These are phyloP conservation scores for Dothidotthia symphoricarpi DNA, from an alignment of 2,329 filamentous ascomycete species.

Conservation along the genomic window DNA sequence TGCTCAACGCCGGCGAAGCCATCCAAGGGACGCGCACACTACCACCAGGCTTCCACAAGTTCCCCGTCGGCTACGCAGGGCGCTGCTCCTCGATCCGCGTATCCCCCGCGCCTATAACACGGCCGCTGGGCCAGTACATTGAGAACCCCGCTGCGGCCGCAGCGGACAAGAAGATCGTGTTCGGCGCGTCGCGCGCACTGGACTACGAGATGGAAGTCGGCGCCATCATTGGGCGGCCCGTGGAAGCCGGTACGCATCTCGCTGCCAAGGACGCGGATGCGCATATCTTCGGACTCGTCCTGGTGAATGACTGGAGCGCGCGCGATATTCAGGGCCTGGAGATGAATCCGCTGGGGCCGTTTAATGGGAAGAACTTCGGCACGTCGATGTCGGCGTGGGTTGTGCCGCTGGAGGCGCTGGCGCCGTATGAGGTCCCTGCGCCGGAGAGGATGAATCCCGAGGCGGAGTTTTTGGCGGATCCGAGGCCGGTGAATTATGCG, in stretches of 20 bases:
- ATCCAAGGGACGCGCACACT: conserved; percentile 21
- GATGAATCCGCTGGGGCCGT: conserved; percentile 60
- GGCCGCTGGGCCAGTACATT: conserved; percentile 30
- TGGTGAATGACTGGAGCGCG: conserved; percentile 63
- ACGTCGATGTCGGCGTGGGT: conserved; percentile 64
- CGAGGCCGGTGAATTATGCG: conserved; percentile 22
- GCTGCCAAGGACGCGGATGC: conserved; percentile 47
- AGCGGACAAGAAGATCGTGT: conserved; percentile 54
- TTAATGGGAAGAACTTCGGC: conserved; percentile 61
- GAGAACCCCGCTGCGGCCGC: conserved; percentile 18
- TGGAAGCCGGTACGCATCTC: conserved; percentile 41
- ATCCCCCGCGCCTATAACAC: conserved; percentile 45
- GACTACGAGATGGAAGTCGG: conserved; percentile 55
- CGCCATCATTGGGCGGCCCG: conserved; percentile 45
- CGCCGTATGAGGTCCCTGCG: conserved; percentile 29
- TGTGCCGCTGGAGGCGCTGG: conserved; percentile 59
- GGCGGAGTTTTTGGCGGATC: conserved; percentile 26
- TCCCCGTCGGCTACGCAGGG: conserved; percentile 55
- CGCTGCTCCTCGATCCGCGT: conserved; percentile 54
- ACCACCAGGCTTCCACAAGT: conserved; percentile 31
- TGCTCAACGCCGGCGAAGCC: conserved; percentile 50
- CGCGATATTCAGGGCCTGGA: conserved; percentile 63
- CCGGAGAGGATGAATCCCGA: conserved; percentile 22
- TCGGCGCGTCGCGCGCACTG: conserved; percentile 42
- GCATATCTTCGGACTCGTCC: conserved; percentile 62